Base-by-base conservation (phyloP, 495 filamentous ascomycete genomes). In the Neurospora sp. region DNA sequence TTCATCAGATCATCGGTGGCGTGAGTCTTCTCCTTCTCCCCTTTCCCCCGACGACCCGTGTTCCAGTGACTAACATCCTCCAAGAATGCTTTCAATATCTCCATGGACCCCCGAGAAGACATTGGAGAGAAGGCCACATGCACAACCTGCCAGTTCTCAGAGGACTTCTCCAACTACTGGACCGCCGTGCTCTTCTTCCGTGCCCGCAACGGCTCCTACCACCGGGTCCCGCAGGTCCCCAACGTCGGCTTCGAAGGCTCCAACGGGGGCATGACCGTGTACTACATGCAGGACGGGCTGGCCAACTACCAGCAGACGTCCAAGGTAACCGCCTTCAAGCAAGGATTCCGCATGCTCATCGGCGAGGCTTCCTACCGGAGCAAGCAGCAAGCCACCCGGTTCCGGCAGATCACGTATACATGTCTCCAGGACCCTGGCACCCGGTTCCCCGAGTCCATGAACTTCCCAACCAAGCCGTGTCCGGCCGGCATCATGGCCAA, bases 1-100 rank as follows among this genome's bases (percentile, higher is more conserved):
- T 84, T 70, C 83, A 84, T 38, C 83, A 84, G 69, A 79, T 84
- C 35, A 81, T 84, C 20, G 83, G 82, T 77, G 81, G 84, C 68
- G 90, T 88, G 81, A 84, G 85, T 27, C 87, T 75, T 81, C 83
- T 61, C 81, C 71, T 79, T 78, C 40, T 86, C 14, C 8, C 71
- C 79, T 78, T 42, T 86, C 14, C 8, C 16, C 68, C 6, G 3
- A 12, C 4, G 4, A 31, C 48, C 8, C 53, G 7, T 35, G 6
- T 20, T 22, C 2, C 37, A 8, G 12, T 68, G 17, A 40, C 71
- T 79, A 44, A 75, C 37, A 3, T 4, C 20, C 14, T 37, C 0
- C 38, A 59, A 75, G 72, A 74, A 76, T 37, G 70, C 74, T 0
- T 71, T 76, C 73, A 72, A 72, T 45, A n/a, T 72, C 20, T 70